Conservation (phyloP, 2,329 filamentous ascomycete genomes). For the Westerdykella ornata region DNA sequence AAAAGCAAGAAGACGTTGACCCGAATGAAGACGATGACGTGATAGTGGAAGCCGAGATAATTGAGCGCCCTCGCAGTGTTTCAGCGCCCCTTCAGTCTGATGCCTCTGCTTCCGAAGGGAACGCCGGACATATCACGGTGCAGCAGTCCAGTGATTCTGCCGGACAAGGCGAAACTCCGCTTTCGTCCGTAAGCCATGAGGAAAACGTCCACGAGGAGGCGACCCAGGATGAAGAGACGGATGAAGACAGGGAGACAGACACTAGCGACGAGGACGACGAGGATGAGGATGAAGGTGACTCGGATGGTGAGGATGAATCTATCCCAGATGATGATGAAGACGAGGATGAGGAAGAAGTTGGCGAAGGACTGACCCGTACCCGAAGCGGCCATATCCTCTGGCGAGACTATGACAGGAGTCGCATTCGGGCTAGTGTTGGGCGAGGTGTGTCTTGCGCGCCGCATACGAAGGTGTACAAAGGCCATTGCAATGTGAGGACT, state of each 20-base stretch:
- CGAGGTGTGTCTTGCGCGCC: conserved; percentile 49
- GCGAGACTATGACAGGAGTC: conserved; percentile 44
- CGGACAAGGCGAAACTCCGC: conserved; percentile 4
- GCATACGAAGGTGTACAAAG: conserved; percentile 53
- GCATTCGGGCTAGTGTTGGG: conserved; percentile 48
- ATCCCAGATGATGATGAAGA: conserved; percentile 22
- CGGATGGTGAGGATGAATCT: conserved; percentile 26
- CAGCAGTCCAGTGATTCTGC: conserved; percentile 6
- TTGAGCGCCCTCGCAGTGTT: conserved; percentile 2
- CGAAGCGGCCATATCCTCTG: conserved; percentile 41
- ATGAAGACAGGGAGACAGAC: conserved; percentile 27
- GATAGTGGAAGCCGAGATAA: conserved; percentile 30
- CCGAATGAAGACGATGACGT: conserved; percentile 41
- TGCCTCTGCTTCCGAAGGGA: not conserved
- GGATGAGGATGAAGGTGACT: conserved; percentile 28
- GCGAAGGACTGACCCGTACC: conserved; percentile 31
- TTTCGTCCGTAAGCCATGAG: not conserved
- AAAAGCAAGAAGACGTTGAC: conserved; percentile 44
- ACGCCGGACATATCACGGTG: not conserved
- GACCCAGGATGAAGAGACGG: conserved; percentile 29
- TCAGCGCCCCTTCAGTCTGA: not conserved
- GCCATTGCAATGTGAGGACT: conserved; percentile 61
- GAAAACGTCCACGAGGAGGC: conserved; percentile 8
- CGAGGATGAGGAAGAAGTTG: conserved; percentile 26
- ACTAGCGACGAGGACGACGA: conserved; percentile 22